Conservation (phyloP, 176 grass and related monocot genomes). For the Bothriochloa decipiens region DNA sequence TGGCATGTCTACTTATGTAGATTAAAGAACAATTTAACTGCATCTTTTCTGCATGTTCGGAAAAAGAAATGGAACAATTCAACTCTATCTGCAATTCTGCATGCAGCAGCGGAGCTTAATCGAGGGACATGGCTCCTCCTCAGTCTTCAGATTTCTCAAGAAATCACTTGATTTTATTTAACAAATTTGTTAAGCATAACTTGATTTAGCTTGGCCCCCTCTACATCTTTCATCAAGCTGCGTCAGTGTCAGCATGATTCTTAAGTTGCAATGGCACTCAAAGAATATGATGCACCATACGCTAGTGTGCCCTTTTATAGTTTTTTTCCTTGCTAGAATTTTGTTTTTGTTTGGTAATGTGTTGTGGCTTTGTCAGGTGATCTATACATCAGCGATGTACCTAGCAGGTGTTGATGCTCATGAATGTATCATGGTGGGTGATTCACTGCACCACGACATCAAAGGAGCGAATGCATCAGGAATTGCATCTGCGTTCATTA, state of each 20-base stretch:
- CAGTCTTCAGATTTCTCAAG: background rate
- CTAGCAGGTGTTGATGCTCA: slow-evolving; percentile 63
- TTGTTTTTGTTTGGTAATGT: too few species aligned
- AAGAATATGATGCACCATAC: background rate
- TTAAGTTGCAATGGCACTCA: background rate
- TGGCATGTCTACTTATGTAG: background rate
- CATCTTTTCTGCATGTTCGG: background rate
- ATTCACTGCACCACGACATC: slow-evolving; percentile 91
- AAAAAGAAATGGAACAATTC: background rate
- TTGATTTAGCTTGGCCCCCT: background rate
- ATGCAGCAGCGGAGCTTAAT: background rate
- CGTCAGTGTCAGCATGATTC: background rate
- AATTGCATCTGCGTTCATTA: slow-evolving; percentile 74
- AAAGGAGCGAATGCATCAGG: slow-evolving; percentile 71
- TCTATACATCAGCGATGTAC: slow-evolving; percentile 78
- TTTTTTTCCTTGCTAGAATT: background rate
- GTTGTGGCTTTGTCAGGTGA: slow-evolving; percentile 61
- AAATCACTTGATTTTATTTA: background rate
- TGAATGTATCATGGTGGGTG: slow-evolving; percentile 82
- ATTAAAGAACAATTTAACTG: background rate
- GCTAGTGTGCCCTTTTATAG: background rate
- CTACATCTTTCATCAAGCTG: too few species aligned
- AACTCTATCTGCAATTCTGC: background rate
- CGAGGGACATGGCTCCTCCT: background rate
- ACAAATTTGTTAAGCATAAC: background rate